Conservation (phyloP, 2,329 filamentous ascomycete species). For the Nemania sp. region DNA sequence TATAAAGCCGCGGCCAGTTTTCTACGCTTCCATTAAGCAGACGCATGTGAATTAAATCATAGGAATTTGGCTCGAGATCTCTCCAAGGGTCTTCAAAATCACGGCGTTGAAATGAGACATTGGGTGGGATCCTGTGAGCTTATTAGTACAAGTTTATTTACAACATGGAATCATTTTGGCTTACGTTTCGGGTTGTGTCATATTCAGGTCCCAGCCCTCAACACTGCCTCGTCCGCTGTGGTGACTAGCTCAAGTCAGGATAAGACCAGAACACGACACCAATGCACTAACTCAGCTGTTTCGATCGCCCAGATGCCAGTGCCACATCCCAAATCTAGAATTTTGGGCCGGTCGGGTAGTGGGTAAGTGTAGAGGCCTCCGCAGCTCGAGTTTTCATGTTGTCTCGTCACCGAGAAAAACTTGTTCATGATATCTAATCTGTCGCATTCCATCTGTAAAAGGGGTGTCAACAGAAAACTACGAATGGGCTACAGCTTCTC, state of each 20-base stretch:
- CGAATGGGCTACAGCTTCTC: not conserved
- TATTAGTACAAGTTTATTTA: slow-evolving; percentile 24
- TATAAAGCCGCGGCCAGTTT: slow-evolving; percentile 76
- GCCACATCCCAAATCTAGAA: slow-evolving; percentile 77
- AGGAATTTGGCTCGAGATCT: slow-evolving; percentile 56
- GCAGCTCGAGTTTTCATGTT: slow-evolving; percentile 39
- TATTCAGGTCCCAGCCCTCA: slow-evolving; percentile 46
- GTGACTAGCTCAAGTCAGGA: slow-evolving; percentile 30
- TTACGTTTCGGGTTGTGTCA: slow-evolving; percentile 45
- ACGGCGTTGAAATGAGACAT: slow-evolving; percentile 69
- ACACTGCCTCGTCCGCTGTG: slow-evolving; percentile 34
- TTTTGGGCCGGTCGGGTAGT: slow-evolving; percentile 45
- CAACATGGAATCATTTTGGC: slow-evolving; percentile 10
- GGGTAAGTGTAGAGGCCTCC: slow-evolving; percentile 43
- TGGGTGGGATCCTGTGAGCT: slow-evolving; percentile 66
- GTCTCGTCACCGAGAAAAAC: slow-evolving; percentile 69
- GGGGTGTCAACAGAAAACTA: slow-evolving; percentile 17
- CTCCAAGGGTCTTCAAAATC: slow-evolving; percentile 80
- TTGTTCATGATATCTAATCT: slow-evolving; percentile 83
- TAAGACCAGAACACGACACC: not conserved
- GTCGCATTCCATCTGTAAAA: slow-evolving; percentile 68
- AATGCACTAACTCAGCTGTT: slow-evolving; percentile 69
- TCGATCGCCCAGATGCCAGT: slow-evolving; percentile 92
- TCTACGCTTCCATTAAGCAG: slow-evolving; percentile 78
- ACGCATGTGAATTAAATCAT: slow-evolving; percentile 83